Conservation (phyloP, 495 filamentous ascomycete species). For the Cairneyella variabilis region DNA sequence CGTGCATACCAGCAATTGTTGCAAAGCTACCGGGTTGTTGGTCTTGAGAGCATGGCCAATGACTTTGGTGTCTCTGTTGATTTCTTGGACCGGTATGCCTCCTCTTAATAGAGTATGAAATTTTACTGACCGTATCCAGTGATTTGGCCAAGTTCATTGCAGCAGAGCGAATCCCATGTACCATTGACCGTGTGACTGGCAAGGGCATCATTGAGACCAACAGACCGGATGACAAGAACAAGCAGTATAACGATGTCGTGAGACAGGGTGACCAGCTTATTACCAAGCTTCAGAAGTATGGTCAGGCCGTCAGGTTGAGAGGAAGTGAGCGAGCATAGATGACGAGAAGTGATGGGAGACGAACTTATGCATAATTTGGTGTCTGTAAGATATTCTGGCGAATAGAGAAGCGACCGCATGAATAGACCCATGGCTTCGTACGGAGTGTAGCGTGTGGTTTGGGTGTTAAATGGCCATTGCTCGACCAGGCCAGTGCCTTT, state of each 20-base stretch:
- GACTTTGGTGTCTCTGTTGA: constrained; percentile 96
- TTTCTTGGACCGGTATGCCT: constrained; percentile 80
- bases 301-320: constrained; percentile 88
- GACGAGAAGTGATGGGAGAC: not conserved
- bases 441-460: too few relatives aligned
- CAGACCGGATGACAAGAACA: constrained; percentile 96
- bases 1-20: constrained; percentile 93
- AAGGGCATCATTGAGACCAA: constrained; percentile 98
- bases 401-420: constrained; percentile 12
- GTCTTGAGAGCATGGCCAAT: constrained; percentile 88
- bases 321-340: constrained; percentile 79
- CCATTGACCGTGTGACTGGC: constrained; percentile 83
- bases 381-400: constrained; percentile 23
- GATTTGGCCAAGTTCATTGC: constrained; percentile 98
- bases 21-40: constrained; percentile 97
- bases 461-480: too few relatives aligned
- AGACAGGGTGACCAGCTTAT: constrained; percentile 96
- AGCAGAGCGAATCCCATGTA: constrained; percentile 87
- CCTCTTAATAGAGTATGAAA: not conserved
- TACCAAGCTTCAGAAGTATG: constrained; percentile 98
- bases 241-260: constrained; percentile 95
- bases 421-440: constrained; percentile 1
- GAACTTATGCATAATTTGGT: constrained; percentile 2
- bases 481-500: too few relatives aligned
- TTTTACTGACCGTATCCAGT: constrained; percentile 41